Evolutionary conservation across 2,329 filamentous ascomycete genomes (phyloP).

Genomic region (Xenoacremonium recifei): DNA sequence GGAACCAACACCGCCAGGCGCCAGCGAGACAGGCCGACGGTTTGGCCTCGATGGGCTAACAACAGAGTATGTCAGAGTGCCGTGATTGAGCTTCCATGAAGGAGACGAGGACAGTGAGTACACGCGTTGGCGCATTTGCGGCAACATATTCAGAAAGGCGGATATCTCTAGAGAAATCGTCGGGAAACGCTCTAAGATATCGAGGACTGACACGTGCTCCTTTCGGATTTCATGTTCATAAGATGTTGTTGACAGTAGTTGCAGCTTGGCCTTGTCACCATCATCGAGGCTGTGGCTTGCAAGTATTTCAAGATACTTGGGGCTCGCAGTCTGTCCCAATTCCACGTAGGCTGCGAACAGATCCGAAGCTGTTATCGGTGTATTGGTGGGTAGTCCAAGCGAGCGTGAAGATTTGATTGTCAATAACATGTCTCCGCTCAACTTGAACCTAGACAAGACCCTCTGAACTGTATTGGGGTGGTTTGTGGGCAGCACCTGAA

Average conservation of each 20-base stretch:
- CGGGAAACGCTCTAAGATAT: slow-evolving; percentile 59
- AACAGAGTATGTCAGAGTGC: slow-evolving; percentile 63
- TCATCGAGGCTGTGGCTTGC: slow-evolving; percentile 8
- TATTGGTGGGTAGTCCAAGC: slow-evolving; percentile 48
- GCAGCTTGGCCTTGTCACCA: background rate
- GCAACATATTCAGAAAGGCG: slow-evolving; percentile 61
- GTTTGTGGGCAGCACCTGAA: slow-evolving; percentile 68
- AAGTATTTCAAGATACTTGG: slow-evolving; percentile 41
- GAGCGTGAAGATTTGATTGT: slow-evolving; percentile 53
- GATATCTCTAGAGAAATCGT: slow-evolving; percentile 53
- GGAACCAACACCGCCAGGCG: slow-evolving; percentile 55
- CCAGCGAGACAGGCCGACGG: slow-evolving; percentile 43
- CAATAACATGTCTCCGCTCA: slow-evolving; percentile 60
- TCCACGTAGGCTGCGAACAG: slow-evolving; percentile 68
- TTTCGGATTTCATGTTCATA: slow-evolving; percentile 32
- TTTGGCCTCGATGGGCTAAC: too few species aligned
- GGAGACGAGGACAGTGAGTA: slow-evolving; percentile 67
- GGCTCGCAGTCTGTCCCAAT: slow-evolving; percentile 65
- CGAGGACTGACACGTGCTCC: slow-evolving; percentile 57
- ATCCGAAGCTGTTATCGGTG: slow-evolving; percentile 56
- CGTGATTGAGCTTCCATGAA: slow-evolving; percentile 50
- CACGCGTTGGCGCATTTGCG: slow-evolving; percentile 52
- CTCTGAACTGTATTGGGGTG: slow-evolving; percentile 56
- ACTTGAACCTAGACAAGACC: slow-evolving; percentile 59
- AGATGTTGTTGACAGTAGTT: too few species aligned